Evolutionary conservation across 768 basidiomycete species (phyloP), one percentile per base, ranked within the genome.

Genomic region (Xanthoconium purpureum): DNA sequence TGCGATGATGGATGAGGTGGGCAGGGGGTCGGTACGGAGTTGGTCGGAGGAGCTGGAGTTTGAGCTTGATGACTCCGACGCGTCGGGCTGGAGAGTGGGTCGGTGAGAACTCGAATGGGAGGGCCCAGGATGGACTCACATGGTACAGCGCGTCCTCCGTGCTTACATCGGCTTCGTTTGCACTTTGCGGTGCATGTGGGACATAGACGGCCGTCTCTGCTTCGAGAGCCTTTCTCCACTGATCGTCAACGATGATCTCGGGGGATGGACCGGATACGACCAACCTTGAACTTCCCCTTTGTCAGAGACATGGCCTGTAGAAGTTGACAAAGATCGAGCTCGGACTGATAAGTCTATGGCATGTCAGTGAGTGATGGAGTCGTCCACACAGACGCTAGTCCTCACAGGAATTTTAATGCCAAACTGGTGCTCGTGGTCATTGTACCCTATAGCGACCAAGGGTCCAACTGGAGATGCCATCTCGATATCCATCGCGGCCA

Each of bases 301-400:
- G 52, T 77, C 11, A 83, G 69, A 47, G 77, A 78, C 78, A 85
- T 77, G 15, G 76, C 75, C 48, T 79, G 77, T 37, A 85, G 55
- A 0, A 84, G 70, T 46, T 77, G 74, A 63, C 84, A 84, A 29
- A 85, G 72, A 66, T 84, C 80, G 55, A 80, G 67, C 7, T 73
- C 70, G 17, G 70, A 51, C 39, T 65, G 63, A 56, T 66, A 73
- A 42, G 58, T 54, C 70, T 71, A 40, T 12, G 39, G 13, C 14
- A 30, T 24, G 63, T 46, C 4, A 24, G 24, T 38, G 51, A 58
- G 36, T 4, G 43, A 53, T 47, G 1, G 10, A 29, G 18, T 32
- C 36, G 6, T 46, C 10, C 38, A 13, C 36, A 28, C 18, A 45
- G 18, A 45, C 17, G 36, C 45, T 10, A 13, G 40, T n/a, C 9